These are phyloP conservation scores for Leucocoprinus leucothites DNA, from an alignment of 768 basidiomycete genomes.

Conservation along the genomic window DNA sequence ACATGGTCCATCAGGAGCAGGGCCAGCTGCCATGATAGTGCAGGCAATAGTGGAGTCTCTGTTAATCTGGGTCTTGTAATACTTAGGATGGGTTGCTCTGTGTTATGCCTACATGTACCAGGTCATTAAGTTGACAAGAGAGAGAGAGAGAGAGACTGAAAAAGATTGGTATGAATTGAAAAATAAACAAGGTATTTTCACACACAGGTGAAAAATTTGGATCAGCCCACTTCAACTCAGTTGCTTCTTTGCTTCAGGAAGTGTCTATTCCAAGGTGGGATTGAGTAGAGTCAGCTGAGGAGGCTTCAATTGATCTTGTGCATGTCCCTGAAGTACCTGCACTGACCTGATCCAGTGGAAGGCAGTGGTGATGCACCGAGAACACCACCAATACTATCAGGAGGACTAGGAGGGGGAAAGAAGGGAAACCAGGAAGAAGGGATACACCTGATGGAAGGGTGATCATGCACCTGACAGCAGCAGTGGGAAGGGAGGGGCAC, in stretches of 20 bases:
- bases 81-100: conserved; percentile 62
- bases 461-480: too few relatives aligned
- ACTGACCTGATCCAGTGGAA: too few relatives aligned
- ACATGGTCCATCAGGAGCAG: conserved; percentile 54
- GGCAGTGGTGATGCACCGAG: conserved; percentile 17
- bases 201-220: conserved; percentile 75
- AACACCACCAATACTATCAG: too few relatives aligned
- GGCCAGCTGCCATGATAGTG: not conserved
- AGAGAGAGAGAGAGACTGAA: too few relatives aligned
- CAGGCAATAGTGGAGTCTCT: not conserved
- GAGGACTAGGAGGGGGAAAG: too few relatives aligned
- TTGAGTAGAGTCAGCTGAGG: conserved; percentile 48
- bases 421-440: conserved; percentile 15
- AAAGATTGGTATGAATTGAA: not conserved
- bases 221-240: conserved; percentile 70
- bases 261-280: conserved; percentile 56
- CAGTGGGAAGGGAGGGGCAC: too few relatives aligned
- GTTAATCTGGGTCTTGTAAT: conserved; percentile 37
- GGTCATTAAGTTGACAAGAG: too few relatives aligned
- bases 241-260: conserved; percentile 73
- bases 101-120: conserved; percentile 61
- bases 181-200: not conserved
- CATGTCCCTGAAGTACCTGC: not conserved
- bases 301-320: conserved; percentile 21
- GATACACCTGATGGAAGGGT: conserved; percentile 19